Conservation (phyloP, 192 early-diverging fungal species). For the Backusella macrospora region DNA sequence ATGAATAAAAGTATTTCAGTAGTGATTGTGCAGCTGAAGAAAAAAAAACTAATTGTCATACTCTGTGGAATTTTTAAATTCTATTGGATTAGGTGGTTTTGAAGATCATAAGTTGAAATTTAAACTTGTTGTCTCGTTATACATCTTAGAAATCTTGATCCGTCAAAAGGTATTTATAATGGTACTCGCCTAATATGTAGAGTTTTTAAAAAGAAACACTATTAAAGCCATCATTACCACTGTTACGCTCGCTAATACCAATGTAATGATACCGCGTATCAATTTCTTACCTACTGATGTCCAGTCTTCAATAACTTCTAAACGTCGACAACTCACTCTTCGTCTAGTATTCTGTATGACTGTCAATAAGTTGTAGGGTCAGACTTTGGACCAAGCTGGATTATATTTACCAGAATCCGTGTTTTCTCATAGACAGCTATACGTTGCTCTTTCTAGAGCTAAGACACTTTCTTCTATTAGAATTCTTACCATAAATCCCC, state of each 20-base stretch:
- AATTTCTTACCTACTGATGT: neutral
- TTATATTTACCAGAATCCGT: conserved; percentile 12
- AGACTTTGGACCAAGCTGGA: conserved; percentile 14
- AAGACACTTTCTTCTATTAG: neutral
- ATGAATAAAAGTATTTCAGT: neutral
- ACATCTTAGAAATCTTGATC: conserved; percentile 29
- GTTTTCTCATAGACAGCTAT: conserved; percentile 33
- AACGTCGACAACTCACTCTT: conserved; percentile 27
- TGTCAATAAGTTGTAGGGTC: conserved; percentile 34
- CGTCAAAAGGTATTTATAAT: conserved; percentile 27
- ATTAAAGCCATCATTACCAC: neutral
- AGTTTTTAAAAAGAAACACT: neutral
- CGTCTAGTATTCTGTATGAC: conserved; percentile 29
- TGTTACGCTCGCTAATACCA: too few species aligned
- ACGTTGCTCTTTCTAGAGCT: conserved; percentile 10
- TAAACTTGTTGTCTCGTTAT: neutral
- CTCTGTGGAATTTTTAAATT: conserved; percentile 4
- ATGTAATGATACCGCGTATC: neutral
- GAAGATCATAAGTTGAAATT: conserved; percentile 23
- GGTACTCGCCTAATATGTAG: conserved; percentile 27
- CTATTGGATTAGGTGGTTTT: conserved; percentile 19
- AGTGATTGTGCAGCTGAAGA: neutral
- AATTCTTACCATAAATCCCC: neutral
- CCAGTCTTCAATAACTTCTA: too few species aligned
- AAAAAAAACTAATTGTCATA: too few species aligned